phyloP scores from a whole-genome alignment of 208 protist species.

The Naegleria fowleri region DNA sequence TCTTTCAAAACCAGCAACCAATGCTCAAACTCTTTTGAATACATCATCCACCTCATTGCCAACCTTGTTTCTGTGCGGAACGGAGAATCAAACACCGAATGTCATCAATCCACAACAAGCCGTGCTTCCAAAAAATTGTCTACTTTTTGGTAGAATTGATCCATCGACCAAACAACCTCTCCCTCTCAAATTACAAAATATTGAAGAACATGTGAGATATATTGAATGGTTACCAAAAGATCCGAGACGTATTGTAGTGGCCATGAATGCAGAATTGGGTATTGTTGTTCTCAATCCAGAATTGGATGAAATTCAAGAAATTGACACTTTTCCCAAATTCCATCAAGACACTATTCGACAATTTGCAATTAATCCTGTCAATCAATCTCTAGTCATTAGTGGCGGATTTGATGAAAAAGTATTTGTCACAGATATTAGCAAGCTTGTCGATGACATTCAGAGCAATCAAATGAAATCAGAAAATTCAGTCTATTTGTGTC shows the following conservation, averaged over 20 bases:
- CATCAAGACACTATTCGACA: conserved; percentile 18
- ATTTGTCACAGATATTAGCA: conserved; percentile 9
- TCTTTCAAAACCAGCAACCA: not conserved
- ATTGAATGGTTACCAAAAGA: conserved; percentile 9
- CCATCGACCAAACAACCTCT: not conserved
- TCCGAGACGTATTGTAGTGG: not conserved
- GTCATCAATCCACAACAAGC: not conserved
- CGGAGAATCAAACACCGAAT: not conserved
- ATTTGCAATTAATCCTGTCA: not conserved
- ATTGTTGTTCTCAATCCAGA: not conserved
- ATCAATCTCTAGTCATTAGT: not conserved
- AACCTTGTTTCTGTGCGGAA: not conserved
- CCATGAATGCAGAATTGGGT: not conserved
- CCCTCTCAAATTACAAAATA: not conserved
- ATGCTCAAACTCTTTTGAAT: not conserved
- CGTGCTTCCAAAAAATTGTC: not conserved
- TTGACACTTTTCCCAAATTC: not conserved
- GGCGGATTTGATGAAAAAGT: conserved; percentile 19
- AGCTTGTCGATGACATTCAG: not conserved
- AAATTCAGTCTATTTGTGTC: conserved; percentile 12
- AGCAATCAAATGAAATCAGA: not conserved
- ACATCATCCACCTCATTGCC: not conserved
- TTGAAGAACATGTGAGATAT: conserved; percentile 13
- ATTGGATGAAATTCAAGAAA: not conserved
- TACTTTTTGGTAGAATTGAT: not conserved